phyloP scores from a whole-genome alignment of 2,329 filamentous ascomycete genomes.

The Dactylella cylindrospora region DNA sequence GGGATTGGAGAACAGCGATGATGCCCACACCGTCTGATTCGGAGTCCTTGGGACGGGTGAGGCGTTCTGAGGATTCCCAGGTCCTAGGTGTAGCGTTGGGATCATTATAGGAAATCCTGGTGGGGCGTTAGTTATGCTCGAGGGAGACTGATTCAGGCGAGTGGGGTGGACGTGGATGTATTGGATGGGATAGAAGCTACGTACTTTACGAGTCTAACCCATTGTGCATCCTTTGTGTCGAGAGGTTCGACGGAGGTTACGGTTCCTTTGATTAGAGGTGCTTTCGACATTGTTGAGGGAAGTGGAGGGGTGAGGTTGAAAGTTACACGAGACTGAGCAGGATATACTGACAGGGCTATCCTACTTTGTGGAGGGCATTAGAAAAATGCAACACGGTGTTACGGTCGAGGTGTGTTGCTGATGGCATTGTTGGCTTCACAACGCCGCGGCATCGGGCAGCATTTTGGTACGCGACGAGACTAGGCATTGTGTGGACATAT shows the following conservation, averaged over 20 bases:
- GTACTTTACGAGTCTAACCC: constrained; percentile 64
- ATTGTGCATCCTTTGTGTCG: constrained; percentile 57
- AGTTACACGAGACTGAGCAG: too few relatives aligned
- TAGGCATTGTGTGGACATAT: too few relatives aligned
- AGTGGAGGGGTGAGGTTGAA: background rate
- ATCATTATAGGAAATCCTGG: constrained; percentile 64
- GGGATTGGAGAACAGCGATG: constrained; percentile 65
- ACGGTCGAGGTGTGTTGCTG: too few relatives aligned
- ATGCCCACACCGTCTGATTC: constrained; percentile 74
- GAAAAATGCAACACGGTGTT: too few relatives aligned
- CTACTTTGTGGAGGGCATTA: too few relatives aligned
- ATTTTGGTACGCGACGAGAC: too few relatives aligned
- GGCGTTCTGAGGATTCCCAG: constrained; percentile 74
- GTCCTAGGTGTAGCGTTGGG: constrained; percentile 61
- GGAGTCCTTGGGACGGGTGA: constrained; percentile 63
- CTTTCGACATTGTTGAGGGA: constrained; percentile 24
- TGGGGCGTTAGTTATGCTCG: constrained; percentile 17
- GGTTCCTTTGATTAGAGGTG: constrained; percentile 38
- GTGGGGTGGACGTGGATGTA: background rate
- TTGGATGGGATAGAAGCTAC: constrained; percentile 45
- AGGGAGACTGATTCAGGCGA: constrained; percentile 9
- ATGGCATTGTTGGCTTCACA: too few relatives aligned
- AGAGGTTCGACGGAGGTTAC: constrained; percentile 47
- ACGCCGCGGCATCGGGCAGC: too few relatives aligned
- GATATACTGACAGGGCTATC: too few relatives aligned